Percentiles rank a stretch among this genome's conserved stretches.
Conservation (phyloP, 257 asterid species). For the Avicennia marina region DNA sequence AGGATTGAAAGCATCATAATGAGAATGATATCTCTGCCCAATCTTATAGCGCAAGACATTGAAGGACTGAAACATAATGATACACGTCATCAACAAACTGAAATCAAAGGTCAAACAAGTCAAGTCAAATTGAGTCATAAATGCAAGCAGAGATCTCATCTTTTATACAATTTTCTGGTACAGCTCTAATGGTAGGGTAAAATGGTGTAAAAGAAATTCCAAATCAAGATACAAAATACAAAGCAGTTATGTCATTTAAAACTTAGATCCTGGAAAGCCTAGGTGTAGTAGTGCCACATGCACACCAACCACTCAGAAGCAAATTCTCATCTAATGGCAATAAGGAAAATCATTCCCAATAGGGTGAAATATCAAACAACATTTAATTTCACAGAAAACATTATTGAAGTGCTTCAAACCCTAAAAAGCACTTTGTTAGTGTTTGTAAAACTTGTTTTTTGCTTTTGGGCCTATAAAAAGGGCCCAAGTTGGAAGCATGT, state of each 20-base stretch:
- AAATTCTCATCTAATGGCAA: background rate
- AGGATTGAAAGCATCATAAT: constrained; percentile 88
- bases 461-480: no score
- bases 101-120: constrained; percentile 6
- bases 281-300: background rate
- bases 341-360: background rate
- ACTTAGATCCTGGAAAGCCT: no score
- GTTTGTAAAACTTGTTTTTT: no score
- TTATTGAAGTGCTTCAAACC: background rate
- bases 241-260: no score
- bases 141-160: no score
- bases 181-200: no score
- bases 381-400: background rate
- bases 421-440: no score
- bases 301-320: constrained; percentile 1
- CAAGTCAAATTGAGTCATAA: no score
- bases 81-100: constrained; percentile 17
- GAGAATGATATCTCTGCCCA: constrained; percentile 85
- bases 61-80: constrained; percentile 63
- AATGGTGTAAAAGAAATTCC: background rate
- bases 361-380: background rate
- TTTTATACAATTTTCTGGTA: no score
- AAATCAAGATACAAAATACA: constrained; percentile 7
- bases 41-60: constrained; percentile 83
- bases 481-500: no score